Conservation (phyloP, 2,329 filamentous ascomycete genomes). For the Fusarium nisikadoi region DNA sequence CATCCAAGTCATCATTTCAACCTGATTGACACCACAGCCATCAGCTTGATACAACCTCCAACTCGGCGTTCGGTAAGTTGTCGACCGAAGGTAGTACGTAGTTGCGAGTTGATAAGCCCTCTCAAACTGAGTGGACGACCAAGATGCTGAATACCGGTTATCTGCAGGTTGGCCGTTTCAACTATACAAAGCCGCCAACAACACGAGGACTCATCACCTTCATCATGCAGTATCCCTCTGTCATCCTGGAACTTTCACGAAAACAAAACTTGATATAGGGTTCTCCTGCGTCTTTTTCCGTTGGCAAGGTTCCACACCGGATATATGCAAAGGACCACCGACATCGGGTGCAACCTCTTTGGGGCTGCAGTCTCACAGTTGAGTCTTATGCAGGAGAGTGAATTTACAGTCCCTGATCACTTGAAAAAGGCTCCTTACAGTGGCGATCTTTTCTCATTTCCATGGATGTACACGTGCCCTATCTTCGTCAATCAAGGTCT, state of each 20-base stretch:
- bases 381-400: constrained; percentile 7
- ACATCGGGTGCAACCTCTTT: constrained; percentile 20
- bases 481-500: background rate
- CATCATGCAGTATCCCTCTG: background rate
- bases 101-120: constrained; percentile 12
- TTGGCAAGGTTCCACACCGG: constrained; percentile 13
- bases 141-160: constrained; percentile 3
- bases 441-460: constrained; percentile 8
- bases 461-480: constrained; percentile 24
- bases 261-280: background rate
- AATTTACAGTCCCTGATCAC: constrained; percentile 4
- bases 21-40: background rate
- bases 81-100: background rate
- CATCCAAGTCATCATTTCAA: background rate
- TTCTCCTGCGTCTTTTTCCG: constrained; percentile 8
- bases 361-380: constrained; percentile 4
- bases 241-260: background rate
- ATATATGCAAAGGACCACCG: constrained; percentile 3
- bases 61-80: background rate
- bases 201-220: background rate
- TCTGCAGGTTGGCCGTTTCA: constrained; percentile 24
- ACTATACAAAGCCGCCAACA: constrained; percentile 19
- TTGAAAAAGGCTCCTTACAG: background rate
- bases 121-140: constrained; percentile 5
- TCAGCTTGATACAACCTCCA: background rate